Evolutionary conservation across 768 basidiomycete species (phyloP), one percentile per base, ranked within the genome.

Genomic region (Austroboletus festivus): DNA sequence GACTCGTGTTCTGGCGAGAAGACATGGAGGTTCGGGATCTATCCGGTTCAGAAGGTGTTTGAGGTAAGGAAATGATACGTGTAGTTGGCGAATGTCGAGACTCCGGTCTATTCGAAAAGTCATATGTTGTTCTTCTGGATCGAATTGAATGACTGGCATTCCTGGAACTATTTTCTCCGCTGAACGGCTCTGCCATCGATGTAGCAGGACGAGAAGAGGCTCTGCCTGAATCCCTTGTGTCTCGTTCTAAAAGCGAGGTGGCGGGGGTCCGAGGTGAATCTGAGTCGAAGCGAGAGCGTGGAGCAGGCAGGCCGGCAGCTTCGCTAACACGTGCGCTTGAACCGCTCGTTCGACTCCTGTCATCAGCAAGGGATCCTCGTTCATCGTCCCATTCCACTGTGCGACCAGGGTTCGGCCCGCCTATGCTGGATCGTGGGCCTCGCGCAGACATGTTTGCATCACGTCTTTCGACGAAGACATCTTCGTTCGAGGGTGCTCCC

Each of bases 141-240:
- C 55, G 62, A 28, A 52, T 42, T 3, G 53, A 53, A 41, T 55
- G 50, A n/a, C 13, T 34, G 9, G 48, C 52, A 9, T 51, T 50
- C 41, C 54, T 51, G 20, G 42, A 42, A n/a, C 46, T 42, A 24
- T 53, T 49, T 15, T 58, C 60, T 18, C 40, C 47, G 23, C 71
- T 71, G 35, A 67, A 65, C 57, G 78, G 76, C 37, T 76, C 67
- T 8, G 74, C 79, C 81, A 83, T 77, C 5, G 81, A 79, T 5
- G 81, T 82, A 46, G 75, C 65, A 11, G 82, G 77, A 39, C 81
- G 67, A 18, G 66, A 57, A 1, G 57, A 56, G 35, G 39, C 12
- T 8, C 34, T 41, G 46, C 50, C 53, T 53, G 31, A 8, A 44
- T 57, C 60, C 55, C 59, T 52, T 35, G 50, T 43, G 50, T 56